These are phyloP conservation scores for Handroanthus guayacan DNA, from an alignment of 257 asterid genomes.

Conservation along the genomic window DNA sequence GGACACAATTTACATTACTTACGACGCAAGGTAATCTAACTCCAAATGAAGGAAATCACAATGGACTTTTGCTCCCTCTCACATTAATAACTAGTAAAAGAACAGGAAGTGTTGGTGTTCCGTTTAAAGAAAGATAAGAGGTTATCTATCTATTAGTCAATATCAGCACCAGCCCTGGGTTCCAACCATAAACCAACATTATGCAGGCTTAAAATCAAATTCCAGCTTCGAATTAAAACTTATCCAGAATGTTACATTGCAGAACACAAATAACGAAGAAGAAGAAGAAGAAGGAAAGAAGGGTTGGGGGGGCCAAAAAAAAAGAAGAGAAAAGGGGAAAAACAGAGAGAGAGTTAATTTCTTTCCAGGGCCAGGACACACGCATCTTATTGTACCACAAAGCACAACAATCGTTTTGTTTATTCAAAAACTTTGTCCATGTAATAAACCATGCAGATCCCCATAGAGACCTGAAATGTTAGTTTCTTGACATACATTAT, in stretches of 20 bases:
- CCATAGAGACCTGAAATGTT: constrained; percentile 5
- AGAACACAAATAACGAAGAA: background rate
- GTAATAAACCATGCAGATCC: constrained; percentile 12
- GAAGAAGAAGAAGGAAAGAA: background rate
- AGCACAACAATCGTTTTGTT: background rate
- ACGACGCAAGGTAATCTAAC: constrained; percentile 20
- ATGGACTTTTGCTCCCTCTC: constrained; percentile 18
- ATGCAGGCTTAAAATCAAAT: constrained; percentile 12
- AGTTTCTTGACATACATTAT: background rate
- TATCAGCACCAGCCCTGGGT: constrained; percentile 9
- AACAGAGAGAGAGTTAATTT: background rate
- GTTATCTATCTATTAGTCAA: constrained; percentile 28
- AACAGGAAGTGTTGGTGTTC: constrained; percentile 15
- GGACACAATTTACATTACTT: constrained; percentile 26
- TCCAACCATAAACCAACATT: background rate
- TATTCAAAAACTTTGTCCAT: background rate
- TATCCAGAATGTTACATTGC: constrained; percentile 7
- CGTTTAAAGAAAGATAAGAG: constrained; percentile 8
- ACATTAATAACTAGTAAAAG: background rate
- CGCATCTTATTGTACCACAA: constrained; percentile 21
- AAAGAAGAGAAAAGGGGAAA: too few species aligned
- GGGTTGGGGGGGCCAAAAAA: too few species aligned
- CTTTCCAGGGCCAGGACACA: constrained; percentile 1
- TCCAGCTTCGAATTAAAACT: constrained; percentile 27
- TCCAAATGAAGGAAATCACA: background rate